Evolutionary conservation across 2,329 filamentous ascomycete species (phyloP).

Genomic region (Aspergillus ibericus): DNA sequence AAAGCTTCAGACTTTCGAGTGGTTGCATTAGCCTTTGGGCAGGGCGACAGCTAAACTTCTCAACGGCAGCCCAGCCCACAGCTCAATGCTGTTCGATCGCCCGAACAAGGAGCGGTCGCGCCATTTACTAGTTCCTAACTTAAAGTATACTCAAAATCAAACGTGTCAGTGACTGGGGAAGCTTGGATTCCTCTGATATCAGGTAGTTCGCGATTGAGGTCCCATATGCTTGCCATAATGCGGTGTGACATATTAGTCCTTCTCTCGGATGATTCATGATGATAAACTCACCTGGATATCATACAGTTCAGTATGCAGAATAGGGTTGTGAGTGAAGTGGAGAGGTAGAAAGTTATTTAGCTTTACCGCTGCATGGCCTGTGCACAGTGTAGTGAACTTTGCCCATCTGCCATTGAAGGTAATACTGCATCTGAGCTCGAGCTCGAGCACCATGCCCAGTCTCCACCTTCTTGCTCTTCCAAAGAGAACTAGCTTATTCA

Average conservation of each 20-base stretch:
- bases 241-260: conserved; percentile 5
- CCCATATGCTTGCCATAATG: not conserved
- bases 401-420: not conserved
- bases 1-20: not conserved
- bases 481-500: conserved; percentile 17
- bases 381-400: conserved; percentile 4
- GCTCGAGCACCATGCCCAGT: not conserved
- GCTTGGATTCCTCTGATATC: conserved; percentile 8
- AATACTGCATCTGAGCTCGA: not conserved
- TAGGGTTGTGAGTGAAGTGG: not conserved
- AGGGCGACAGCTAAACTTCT: not conserved
- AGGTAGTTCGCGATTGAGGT: not conserved
- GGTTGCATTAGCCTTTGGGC: not conserved
- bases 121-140: not conserved
- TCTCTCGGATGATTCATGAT: not conserved
- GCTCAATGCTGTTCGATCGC: not conserved
- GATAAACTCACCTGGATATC: not conserved
- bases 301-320: not conserved
- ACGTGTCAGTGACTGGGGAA: not conserved
- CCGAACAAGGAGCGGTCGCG: not conserved
- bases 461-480: conserved; percentile 16
- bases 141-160: not conserved
- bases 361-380: conserved; percentile 9
- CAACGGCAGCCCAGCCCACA: not conserved
- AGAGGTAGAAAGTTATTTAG: not conserved